A percentile compares a stretch with the other conserved stretches of the same genome.
phyloP scores from a whole-genome alignment of 2,329 filamentous ascomycete genomes.

The Teratosphaeria destructans region DNA sequence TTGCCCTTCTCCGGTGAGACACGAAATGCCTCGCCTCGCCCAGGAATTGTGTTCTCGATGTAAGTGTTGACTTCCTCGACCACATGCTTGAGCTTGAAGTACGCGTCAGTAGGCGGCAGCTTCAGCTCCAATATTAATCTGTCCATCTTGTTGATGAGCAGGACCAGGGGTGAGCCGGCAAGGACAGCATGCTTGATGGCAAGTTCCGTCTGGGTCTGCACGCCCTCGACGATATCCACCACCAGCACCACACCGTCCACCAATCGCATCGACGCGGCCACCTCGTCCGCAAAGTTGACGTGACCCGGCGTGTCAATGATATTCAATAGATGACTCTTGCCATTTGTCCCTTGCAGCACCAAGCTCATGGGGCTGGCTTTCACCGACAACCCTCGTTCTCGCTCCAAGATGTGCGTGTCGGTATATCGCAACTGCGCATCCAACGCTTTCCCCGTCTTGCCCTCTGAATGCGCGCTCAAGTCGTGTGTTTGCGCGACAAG shows the following conservation, averaged over 20 bases:
- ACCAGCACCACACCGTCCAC: conserved; percentile 88
- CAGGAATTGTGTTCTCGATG: conserved; percentile 79
- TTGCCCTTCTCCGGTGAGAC: conserved; percentile 95
- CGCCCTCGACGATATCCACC: conserved; percentile 95
- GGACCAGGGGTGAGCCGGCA: conserved; percentile 75
- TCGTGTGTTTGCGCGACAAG: conserved; percentile 92
- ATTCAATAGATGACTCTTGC: conserved; percentile 92
- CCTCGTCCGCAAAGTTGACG: conserved; percentile 97
- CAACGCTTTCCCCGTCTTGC: conserved; percentile 66
- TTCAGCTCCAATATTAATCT: conserved; percentile 88
- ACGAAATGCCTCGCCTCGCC: conserved; percentile 65
- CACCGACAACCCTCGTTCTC: conserved; percentile 80
- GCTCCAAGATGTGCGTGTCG: conserved; percentile 79
- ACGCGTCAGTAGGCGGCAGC: conserved; percentile 86
- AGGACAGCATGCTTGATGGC: conserved; percentile 93
- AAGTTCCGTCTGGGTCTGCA: conserved; percentile 95
- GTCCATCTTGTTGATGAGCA: conserved; percentile 97
- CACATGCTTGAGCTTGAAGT: conserved; percentile 99
- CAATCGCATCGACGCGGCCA: conserved; percentile 75
- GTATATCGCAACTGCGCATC: conserved; percentile 93
- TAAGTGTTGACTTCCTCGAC: conserved; percentile 95
- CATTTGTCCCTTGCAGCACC: conserved; percentile 74
- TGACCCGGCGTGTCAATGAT: conserved; percentile 93
- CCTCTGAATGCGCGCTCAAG: conserved; percentile 52
- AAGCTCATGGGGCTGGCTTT: conserved; percentile 93